Percentiles rank a stretch among this genome's conserved stretches.
Conservation (phyloP, 352 stramenopile genomes). For the Globisporangium ultimum region DNA sequence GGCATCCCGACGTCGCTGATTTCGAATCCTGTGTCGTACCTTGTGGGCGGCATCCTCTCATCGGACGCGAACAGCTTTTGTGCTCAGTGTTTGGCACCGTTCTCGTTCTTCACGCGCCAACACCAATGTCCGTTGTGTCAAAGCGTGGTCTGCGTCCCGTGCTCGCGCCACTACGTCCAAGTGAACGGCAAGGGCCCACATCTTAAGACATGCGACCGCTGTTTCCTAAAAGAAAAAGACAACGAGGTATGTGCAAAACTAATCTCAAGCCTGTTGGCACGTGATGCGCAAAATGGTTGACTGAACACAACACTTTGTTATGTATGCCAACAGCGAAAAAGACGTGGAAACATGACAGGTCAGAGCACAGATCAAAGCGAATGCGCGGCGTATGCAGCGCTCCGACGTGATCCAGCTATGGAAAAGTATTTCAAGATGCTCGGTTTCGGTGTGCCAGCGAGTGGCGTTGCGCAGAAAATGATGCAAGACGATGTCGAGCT, state of each 20-base stretch:
- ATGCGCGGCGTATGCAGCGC: conserved; percentile 44
- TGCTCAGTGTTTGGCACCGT: conserved; percentile 52
- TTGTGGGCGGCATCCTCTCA: conserved; percentile 55
- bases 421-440: conserved; percentile 89
- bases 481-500: conserved; percentile 61
- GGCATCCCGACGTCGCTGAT: conserved; percentile 53
- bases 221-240: conserved; percentile 72
- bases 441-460: conserved; percentile 62
- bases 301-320: background rate
- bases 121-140: conserved; percentile 47
- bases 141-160: conserved; percentile 50
- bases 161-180: conserved; percentile 50
- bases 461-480: conserved; percentile 78
- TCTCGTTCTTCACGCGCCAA: conserved; percentile 76
- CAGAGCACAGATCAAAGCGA: conserved; percentile 21
- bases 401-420: conserved; percentile 59
- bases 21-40: conserved; percentile 60
- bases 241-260: conserved; percentile 25
- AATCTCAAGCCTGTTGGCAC: no score
- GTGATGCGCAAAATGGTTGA: background rate
- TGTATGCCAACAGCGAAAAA: conserved; percentile 26
- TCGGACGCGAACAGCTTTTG: conserved; percentile 25
- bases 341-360: conserved; percentile 12
- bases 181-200: conserved; percentile 37
- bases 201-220: conserved; percentile 66